Percentiles rank a stretch among this genome's conserved stretches.
These are phyloP conservation scores for Sporisorium exsertum DNA, from an alignment of 1,284 basidiomycete species.

Conservation along the genomic window DNA sequence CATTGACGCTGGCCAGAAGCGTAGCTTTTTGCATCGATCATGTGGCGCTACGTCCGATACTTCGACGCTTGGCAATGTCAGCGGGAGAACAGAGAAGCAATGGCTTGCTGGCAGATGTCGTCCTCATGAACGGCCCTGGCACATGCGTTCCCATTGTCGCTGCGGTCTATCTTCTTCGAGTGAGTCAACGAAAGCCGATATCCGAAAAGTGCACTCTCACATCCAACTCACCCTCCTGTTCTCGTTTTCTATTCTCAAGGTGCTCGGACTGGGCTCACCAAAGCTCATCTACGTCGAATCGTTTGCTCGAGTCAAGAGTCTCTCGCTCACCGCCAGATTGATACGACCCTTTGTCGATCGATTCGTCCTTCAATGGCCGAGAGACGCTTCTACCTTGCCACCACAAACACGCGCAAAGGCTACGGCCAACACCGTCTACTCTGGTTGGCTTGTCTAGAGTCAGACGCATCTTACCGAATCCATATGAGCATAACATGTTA, in stretches of 20 bases:
- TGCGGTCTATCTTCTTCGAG: conserved; percentile 80
- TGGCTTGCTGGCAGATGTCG: conserved; percentile 75
- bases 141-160: conserved; percentile 86
- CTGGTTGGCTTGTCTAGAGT: conserved; percentile 36
- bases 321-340: conserved; percentile 87
- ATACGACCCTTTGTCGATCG: conserved; percentile 84
- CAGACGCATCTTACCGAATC: neutral
- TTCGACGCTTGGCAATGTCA: neutral
- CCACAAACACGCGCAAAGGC: conserved; percentile 1
- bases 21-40: conserved; percentile 47
- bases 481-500: neutral
- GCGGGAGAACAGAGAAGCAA: neutral
- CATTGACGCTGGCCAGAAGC: conserved; percentile 38
- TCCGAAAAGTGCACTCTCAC: neutral
- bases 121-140: conserved; percentile 94
- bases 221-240: neutral
- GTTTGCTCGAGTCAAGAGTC: conserved; percentile 84
- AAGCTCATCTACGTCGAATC: conserved; percentile 90
- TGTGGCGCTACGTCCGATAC: conserved; percentile 42
- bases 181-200: conserved; percentile 70
- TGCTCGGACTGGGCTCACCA: conserved; percentile 80
- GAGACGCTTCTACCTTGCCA: conserved; percentile 12
- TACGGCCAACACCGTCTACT: conserved; percentile 32
- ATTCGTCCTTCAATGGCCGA: conserved; percentile 73
- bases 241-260: conserved; percentile 71